Evolutionary conservation across 140 eudicot genomes (phyloP), one percentile per base, ranked within the genome.

Genomic region (Oenanthe javanica): DNA sequence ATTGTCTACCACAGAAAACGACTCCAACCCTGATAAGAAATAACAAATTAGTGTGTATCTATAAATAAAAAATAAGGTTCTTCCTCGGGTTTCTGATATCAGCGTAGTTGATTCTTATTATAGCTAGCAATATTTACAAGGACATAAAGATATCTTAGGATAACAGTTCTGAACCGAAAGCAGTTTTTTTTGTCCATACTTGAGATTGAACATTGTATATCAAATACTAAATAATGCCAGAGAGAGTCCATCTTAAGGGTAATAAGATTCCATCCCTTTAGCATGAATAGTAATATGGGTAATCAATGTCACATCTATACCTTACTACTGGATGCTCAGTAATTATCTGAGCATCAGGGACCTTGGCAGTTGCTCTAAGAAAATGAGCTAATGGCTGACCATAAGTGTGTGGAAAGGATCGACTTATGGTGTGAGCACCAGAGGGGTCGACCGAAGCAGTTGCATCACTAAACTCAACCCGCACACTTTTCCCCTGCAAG

Each of bases 1-100:
- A 95, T 85, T 95, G 99, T 84, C 99, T 88, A 66, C 99, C 99
- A 45, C 97, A 93, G 87, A 95, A 95, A 59, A 95, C 98, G 75
- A 95, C 78, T 55, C 99, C 99, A 77, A 93, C 99, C 89, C 99
- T 95, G 89, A 69, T 4, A 80, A 16, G 52, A 64, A 87, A 46
- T 23, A 42, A 49, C 31, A 46, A 25, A 45, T 31, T 9, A 76
- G 55, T 46, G n/a, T 46, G 48, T 13, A 21, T 15, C 27, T 73
- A 42, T 47, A 18, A 11, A 45, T 45, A 43, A 19, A 36, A 5
- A 16, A 5, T 19, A 23, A 45, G 36, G 15, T 43, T 42, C 36
- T 45, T 42, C 12, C 18, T 43, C 47, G 1, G 36, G 13, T 72
- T 42, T 16, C 4, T 19, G 7, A 19, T 72, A 42, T 16, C 31